Base-by-base conservation (phyloP, 1,284 basidiomycete species). In the Ustilago esculenta region DNA sequence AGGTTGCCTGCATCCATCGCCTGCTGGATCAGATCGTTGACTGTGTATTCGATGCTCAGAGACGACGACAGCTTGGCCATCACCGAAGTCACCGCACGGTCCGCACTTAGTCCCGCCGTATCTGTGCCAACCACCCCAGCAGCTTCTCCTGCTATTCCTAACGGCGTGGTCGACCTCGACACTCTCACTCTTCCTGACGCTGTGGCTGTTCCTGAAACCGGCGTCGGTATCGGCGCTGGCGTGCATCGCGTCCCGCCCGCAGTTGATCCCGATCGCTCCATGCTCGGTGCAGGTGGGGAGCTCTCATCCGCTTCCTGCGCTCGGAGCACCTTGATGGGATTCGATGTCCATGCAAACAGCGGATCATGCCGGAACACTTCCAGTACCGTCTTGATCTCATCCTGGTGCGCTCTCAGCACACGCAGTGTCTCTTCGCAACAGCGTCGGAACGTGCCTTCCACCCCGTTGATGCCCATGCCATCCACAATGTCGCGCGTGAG, bases 311-410 rank as follows among this genome's bases (percentile, higher is more conserved):
- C 57, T 30, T 59, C 64, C 39, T 76, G 71, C 15, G 68, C 71
- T 27, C 59, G 44, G 23, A 76, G 32, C 32, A 76, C 65, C 49
- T 76, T 76, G 51, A 76, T 72, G 29, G 56, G 68, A 25, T 73
- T 72, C 45, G 65, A 56, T 18, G 68, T 67, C 95, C 95, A 98
- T 20, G 88, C 90, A 75, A 96, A 92, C 12, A 98, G 86, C 0
- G 96, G 95, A 82, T 98, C 95, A 78, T 97, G 89, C 81, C 92
- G 93, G 87, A 98, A 96, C 11, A 98, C 95, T 79, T 97, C 94
- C 32, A 98, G 86, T 0, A 98, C 90, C 2, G 94, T 98, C 85
- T 95, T 87, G 77, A 98, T 90, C 37, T 95, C 88, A 52, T 90
- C 90, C 0, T 92, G 91, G 8, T 89, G 88, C 43, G 91, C 89